Percentiles rank a stretch among this genome's conserved stretches.
phyloP scores from a whole-genome alignment of 169 alveolate species.

The Plasmodium gonderi region DNA sequence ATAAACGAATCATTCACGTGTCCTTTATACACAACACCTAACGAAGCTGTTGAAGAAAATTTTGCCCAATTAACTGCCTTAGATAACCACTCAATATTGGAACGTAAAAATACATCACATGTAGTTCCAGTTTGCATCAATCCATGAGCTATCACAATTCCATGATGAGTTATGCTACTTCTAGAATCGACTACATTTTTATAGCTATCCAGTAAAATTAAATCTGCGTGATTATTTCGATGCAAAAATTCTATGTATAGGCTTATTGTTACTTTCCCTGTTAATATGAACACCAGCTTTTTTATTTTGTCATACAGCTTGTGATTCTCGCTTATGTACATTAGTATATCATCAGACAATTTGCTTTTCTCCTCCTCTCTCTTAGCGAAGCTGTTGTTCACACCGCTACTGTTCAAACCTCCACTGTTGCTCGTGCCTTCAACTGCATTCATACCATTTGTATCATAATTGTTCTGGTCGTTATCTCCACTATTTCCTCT shows the following conservation, averaged over 20 bases:
- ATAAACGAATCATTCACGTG: constrained; percentile 56
- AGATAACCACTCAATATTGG: constrained; percentile 95
- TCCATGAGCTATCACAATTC: constrained; percentile 93
- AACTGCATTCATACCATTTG: neutral
- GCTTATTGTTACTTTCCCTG: constrained; percentile 86
- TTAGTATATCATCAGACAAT: constrained; percentile 13
- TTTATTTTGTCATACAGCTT: constrained; percentile 72
- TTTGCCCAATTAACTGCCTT: constrained; percentile 96
- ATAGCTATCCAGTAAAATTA: constrained; percentile 84
- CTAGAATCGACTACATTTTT: constrained; percentile 79
- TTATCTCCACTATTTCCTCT: no score
- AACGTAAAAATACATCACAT: constrained; percentile 94
- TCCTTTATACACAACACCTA: constrained; percentile 97
- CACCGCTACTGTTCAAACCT: neutral
- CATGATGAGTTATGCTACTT: constrained; percentile 90
- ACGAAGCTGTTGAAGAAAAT: constrained; percentile 97
- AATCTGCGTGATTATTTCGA: constrained; percentile 92
- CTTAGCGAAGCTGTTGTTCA: neutral
- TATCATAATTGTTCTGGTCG: no score
- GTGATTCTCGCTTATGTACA: constrained; percentile 35
- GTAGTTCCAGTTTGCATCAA: constrained; percentile 96
- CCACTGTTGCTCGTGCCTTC: neutral
- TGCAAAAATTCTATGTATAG: constrained; percentile 90
- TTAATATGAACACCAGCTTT: constrained; percentile 79
- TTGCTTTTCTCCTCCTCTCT: constrained; percentile 8